A percentile compares a stretch with the other conserved stretches of the same genome.
Evolutionary conservation across 2,329 filamentous ascomycete species (phyloP).

Genomic region (Tolypocladium sp.): DNA sequence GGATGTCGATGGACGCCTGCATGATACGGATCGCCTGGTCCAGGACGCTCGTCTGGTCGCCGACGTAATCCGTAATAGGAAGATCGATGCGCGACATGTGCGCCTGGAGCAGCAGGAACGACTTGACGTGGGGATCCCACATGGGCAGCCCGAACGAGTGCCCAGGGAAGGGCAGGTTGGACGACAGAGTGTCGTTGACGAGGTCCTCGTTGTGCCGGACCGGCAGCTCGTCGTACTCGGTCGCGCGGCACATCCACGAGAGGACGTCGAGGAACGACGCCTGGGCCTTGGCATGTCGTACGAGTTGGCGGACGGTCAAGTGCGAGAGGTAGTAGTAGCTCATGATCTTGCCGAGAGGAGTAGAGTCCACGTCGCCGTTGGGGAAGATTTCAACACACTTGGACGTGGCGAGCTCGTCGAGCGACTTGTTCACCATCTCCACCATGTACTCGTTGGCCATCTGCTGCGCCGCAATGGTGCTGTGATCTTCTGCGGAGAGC

Average conservation of each 20-base stretch:
- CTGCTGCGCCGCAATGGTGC: constrained; percentile 74
- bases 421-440: constrained; percentile 77
- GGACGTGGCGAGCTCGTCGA: constrained; percentile 73
- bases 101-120: constrained; percentile 86
- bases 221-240: constrained; percentile 94
- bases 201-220: constrained; percentile 98
- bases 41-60: constrained; percentile 80
- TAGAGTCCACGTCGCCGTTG: constrained; percentile 84
- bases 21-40: constrained; percentile 97
- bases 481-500: constrained; percentile 87
- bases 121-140: constrained; percentile 98
- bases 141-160: constrained; percentile 66
- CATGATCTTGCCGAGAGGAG: constrained; percentile 94
- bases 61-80: constrained; percentile 94
- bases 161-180: constrained; percentile 60
- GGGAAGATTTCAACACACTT: constrained; percentile 75
- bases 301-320: constrained; percentile 81
- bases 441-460: constrained; percentile 93
- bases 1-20: constrained; percentile 87
- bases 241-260: constrained; percentile 86
- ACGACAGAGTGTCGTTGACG: constrained; percentile 84
- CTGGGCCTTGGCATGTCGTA: constrained; percentile 63
- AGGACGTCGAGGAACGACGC: constrained; percentile 76
- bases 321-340: constrained; percentile 98
- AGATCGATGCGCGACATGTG: constrained; percentile 90